phyloP scores from a whole-genome alignment of 2,329 filamentous ascomycete species.

The Aspergillus carbonarius region DNA sequence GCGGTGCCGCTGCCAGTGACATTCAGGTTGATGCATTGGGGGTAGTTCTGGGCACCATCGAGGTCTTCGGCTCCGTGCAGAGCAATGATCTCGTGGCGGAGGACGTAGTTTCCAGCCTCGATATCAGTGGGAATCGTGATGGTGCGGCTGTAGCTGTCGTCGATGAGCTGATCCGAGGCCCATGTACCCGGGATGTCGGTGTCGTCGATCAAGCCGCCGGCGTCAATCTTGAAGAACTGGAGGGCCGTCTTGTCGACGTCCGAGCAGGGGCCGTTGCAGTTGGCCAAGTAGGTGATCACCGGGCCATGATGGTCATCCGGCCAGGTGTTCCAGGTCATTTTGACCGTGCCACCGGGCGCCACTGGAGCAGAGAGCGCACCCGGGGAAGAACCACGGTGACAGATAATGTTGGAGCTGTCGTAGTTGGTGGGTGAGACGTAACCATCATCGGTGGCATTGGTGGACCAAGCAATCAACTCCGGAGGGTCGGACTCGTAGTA shows the following conservation, averaged over 20 bases:
- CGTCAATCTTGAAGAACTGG: constrained; percentile 62
- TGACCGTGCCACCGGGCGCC: constrained; percentile 56
- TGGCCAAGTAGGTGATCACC: constrained; percentile 61
- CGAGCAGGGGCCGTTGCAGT: constrained; percentile 55
- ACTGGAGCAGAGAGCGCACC: constrained; percentile 52
- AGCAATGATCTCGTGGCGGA: constrained; percentile 54
- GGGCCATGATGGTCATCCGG: constrained; percentile 61
- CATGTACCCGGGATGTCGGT: constrained; percentile 47
- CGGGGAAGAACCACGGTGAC: constrained; percentile 57
- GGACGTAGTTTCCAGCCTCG: constrained; percentile 50
- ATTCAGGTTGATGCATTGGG: constrained; percentile 58
- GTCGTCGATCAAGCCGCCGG: constrained; percentile 50
- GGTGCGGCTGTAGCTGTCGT: constrained; percentile 48
- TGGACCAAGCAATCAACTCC: constrained; percentile 54
- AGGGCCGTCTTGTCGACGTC: constrained; percentile 51
- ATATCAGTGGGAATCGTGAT: constrained; percentile 47
- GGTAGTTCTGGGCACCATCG: constrained; percentile 52
- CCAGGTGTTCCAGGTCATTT: constrained; percentile 63
- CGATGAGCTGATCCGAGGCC: constrained; percentile 53
- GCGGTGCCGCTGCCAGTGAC: constrained; percentile 52
- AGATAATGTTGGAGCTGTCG: constrained; percentile 53
- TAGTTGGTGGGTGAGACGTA: constrained; percentile 50
- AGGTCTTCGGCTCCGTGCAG: constrained; percentile 44
- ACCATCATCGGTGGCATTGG: constrained; percentile 51
- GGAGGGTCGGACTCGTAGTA: constrained; percentile 35